Percentiles rank a stretch among this genome's conserved stretches.
phyloP scores from a whole-genome alignment of 306 rosid genomes.

The Castanea crenata region DNA sequence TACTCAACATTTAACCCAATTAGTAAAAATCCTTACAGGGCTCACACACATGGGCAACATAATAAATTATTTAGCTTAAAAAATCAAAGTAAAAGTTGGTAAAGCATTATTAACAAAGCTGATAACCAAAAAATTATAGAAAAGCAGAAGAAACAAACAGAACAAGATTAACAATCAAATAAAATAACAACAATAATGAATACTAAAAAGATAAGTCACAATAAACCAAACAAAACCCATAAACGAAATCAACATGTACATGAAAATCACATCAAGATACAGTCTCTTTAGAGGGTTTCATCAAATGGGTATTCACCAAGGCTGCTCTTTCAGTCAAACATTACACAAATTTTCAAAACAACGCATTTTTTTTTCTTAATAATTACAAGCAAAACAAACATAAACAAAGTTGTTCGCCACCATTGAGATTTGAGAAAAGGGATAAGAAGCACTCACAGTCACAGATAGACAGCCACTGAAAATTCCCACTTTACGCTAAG shows the following conservation, averaged over 20 bases:
- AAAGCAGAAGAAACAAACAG: background rate
- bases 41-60: background rate
- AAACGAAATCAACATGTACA: background rate
- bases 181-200: background rate
- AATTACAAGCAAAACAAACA: background rate
- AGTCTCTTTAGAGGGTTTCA: background rate
- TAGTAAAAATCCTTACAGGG: background rate
- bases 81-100: background rate
- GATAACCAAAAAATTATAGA: background rate
- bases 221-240: conserved; percentile 10
- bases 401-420: background rate
- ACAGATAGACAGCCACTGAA: background rate
- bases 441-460: conserved; percentile 24
- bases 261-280: background rate
- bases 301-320: background rate
- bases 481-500: background rate
- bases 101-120: background rate
- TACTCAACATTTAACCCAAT: background rate
- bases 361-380: background rate
- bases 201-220: background rate
- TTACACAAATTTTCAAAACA: background rate
- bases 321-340: background rate
- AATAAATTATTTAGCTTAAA: background rate
- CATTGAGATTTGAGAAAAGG: background rate
- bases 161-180: background rate